Base-by-base conservation (phyloP, 257 asterid genomes). In the Nicotiana obtusifolia region DNA sequence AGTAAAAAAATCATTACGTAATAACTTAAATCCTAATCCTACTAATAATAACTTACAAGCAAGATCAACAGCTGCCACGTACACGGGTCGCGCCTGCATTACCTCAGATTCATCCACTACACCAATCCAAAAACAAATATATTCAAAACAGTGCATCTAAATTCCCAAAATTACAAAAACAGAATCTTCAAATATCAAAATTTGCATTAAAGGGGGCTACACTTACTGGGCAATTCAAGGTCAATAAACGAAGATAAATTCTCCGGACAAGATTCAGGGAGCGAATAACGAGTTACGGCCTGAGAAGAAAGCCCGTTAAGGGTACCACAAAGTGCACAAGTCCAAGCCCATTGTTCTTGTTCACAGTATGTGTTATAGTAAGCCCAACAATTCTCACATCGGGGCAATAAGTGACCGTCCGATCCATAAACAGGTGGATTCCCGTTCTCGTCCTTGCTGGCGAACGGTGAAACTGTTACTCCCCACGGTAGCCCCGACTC, bases 341-440 rank as follows among this genome's bases (percentile, higher is more conserved):
- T 91, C 98, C 97, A 95, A 2, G 98, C 91, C 98, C 99, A 95
- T 87, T 95, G 99, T 66, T 95, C 99, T 89, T 85, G 98, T 28
- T 94, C 97, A 82, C 99, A 95, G 84, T 87, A 95, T 53, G 97
- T 91, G 62, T 94, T 95, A 85, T 92, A 95, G 86, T 95, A 94
- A 1, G 92, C 97, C 97, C 97, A 95, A 82, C 99, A 95, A 84
- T 95, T 94, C 92, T 95, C 99, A 85, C 99, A 95, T 68, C 99
- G 89, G 13, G 98, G 97, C 81, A 95, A 66, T 78, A 87, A 65
- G 78, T 94, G 89, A 20, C 98, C 98, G 81, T 90, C 96, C 80
- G 97, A 91, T 86, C 99, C 99, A 91, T 88, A 95, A 86, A 86
- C 92, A 84, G 98, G 97, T 44, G 97, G 90, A 76, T 85, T 83